Evolutionary conservation across 495 filamentous ascomycete genomes (phyloP).

Genomic region (Apodospora peruviana): DNA sequence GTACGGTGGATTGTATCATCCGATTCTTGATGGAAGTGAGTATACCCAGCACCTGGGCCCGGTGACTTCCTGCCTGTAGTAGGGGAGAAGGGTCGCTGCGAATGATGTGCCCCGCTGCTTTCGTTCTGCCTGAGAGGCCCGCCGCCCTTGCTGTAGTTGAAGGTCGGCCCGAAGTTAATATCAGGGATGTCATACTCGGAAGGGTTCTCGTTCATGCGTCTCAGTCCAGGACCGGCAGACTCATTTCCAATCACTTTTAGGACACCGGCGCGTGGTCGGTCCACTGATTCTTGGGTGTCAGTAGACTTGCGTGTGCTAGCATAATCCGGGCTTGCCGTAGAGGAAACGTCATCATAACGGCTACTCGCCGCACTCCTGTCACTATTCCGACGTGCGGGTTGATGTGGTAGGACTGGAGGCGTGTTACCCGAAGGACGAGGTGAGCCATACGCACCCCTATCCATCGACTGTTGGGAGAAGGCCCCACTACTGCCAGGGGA

Average conservation of each 20-base stretch:
- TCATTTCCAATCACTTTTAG: slow-evolving; percentile 70
- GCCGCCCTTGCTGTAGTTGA: slow-evolving; percentile 51
- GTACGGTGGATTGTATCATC: slow-evolving; percentile 51
- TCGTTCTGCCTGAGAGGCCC: slow-evolving; percentile 5
- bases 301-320: slow-evolving; percentile 64
- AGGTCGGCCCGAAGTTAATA: slow-evolving; percentile 85
- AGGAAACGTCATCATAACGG: slow-evolving; percentile 43
- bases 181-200: slow-evolving; percentile 54
- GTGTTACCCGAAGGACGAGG: slow-evolving; percentile 25
- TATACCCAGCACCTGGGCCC: slow-evolving; percentile 28
- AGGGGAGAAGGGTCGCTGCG: slow-evolving; percentile 35
- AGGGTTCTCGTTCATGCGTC: background rate
- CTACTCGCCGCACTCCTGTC: slow-evolving; percentile 34
- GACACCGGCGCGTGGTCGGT: slow-evolving; percentile 73
- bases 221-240: slow-evolving; percentile 24
- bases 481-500: slow-evolving; percentile 52
- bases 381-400: slow-evolving; percentile 24
- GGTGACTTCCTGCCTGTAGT: slow-evolving; percentile 39
- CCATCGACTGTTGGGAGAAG: slow-evolving; percentile 57
- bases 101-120: slow-evolving; percentile 26
- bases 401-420: slow-evolving; percentile 13
- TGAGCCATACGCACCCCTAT: slow-evolving; percentile 57
- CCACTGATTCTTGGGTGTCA: slow-evolving; percentile 55
- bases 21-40: slow-evolving; percentile 36
- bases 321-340: slow-evolving; percentile 52